Evolutionary conservation across 1,139 yeast genomes (phyloP).

Genomic region (Blastobotrys illinoisensis): DNA sequence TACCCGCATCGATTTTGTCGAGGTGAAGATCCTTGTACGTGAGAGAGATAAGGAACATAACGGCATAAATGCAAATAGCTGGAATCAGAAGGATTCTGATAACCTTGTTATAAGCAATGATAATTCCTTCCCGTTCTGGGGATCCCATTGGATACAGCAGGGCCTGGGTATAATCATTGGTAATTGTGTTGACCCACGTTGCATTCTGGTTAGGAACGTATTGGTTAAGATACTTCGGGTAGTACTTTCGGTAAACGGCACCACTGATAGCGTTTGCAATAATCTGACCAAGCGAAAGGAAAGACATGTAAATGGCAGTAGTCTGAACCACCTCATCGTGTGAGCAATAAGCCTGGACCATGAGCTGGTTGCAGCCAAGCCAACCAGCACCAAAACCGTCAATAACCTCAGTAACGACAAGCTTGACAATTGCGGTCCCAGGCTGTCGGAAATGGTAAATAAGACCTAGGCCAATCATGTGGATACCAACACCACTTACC

Average conservation of each 20-base stretch:
- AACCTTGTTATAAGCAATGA: constrained; percentile 11
- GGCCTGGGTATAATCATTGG: constrained; percentile 15
- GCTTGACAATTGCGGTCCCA: constrained; percentile 14
- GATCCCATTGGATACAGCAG: constrained; percentile 13
- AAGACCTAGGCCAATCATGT: constrained; percentile 51
- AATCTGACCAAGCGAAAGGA: constrained; percentile 18
- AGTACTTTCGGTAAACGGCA: constrained; percentile 15
- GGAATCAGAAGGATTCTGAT: constrained; percentile 14
- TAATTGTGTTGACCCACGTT: constrained; percentile 10
- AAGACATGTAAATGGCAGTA: constrained; percentile 21
- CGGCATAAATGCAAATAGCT: constrained; percentile 12
- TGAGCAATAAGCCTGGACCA: constrained; percentile 19
- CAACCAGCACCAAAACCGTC: constrained; percentile 23
- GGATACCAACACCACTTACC: constrained; percentile 46
- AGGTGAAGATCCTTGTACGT: constrained; percentile 11
- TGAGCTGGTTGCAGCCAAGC: constrained; percentile 19
- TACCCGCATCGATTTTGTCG: constrained; percentile 7
- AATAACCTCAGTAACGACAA: constrained; percentile 17
- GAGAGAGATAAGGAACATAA: constrained; percentile 13
- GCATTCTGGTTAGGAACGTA: constrained; percentile 7
- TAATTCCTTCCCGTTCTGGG: constrained; percentile 12
- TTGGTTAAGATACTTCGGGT: constrained; percentile 9
- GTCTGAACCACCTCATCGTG: constrained; percentile 22
- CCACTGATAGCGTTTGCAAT: constrained; percentile 19
- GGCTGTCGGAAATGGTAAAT: constrained; percentile 11